Percentiles rank a stretch among this genome's conserved stretches.
These are phyloP conservation scores for Carex cristatella DNA, from an alignment of 176 grass and related monocot genomes.

Conservation along the genomic window DNA sequence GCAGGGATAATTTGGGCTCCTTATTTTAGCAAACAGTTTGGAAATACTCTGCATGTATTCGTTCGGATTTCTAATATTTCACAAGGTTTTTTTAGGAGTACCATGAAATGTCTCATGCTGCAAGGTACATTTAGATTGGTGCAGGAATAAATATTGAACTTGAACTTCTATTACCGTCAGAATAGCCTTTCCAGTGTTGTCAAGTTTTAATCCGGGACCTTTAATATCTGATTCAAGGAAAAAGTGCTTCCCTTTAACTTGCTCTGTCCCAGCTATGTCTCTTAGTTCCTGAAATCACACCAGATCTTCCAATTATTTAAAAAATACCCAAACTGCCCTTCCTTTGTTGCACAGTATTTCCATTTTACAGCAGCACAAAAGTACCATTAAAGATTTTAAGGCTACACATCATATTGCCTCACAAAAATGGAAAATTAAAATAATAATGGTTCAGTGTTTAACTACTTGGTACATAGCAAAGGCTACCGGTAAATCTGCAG, in stretches of 20 bases:
- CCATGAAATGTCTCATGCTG: background rate
- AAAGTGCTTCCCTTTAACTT: constrained; percentile 87
- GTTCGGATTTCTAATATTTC: background rate
- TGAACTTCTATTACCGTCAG: constrained; percentile 43
- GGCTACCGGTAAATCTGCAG: background rate
- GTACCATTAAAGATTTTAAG: background rate
- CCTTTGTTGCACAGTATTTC: background rate
- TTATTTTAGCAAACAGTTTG: background rate
- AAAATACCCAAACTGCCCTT: background rate
- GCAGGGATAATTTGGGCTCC: background rate
- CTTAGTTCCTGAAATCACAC: constrained; percentile 62
- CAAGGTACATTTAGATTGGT: background rate
- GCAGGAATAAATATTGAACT: background rate
- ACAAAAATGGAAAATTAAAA: background rate
- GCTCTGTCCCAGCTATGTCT: constrained; percentile 46
- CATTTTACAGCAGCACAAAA: background rate
- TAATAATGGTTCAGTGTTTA: background rate
- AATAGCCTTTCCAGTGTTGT: constrained; percentile 85
- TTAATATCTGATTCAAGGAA: constrained; percentile 92
- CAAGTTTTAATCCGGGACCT: constrained; percentile 87
- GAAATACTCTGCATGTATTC: background rate
- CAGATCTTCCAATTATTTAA: background rate
- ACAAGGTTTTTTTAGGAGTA: background rate
- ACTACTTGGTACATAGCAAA: too few species aligned
- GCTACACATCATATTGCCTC: background rate